Evolutionary conservation across 495 filamentous ascomycete species (phyloP), one percentile per base, ranked within the genome.

Genomic region (Penicillium macrosclerotiorum): DNA sequence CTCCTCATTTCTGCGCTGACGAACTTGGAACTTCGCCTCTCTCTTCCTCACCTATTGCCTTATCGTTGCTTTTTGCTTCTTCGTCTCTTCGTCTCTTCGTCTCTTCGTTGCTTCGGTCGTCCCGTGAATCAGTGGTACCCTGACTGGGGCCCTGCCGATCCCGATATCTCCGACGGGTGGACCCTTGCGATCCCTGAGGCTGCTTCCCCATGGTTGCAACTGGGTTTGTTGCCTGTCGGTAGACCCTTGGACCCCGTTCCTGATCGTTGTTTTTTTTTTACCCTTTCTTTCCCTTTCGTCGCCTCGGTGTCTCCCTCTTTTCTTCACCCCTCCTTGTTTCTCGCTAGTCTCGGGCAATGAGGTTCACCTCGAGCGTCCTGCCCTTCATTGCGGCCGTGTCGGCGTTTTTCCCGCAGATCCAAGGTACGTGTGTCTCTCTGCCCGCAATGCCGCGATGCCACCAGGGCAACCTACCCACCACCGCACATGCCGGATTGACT

Each of bases 291-390:
- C n/a, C n/a, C n/a, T n/a, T n/a, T n/a, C n/a, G n/a, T n/a, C n/a
- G n/a, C n/a, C 35, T 37, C 9, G 7, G 18, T 14, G 19, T 8
- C 19, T 5, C 7, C 6, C 16, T 31, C 13, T 18, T n/a, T 37
- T 8, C 18, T 37, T 5, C 31, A 35, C 16, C 42, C 30, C 9
- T 44, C 41, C 25, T 44, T 44, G 30, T 14, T n/a, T n/a, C n/a
- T n/a, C n/a, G n/a, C n/a, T n/a, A n/a, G n/a, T n/a, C n/a, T n/a
- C 18, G 17, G 48, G 45, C 49, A 22, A 64, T 64, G 61, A 59
- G 48, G 50, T 57, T 64, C 23, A 45, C 34, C 13, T 32, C 8
- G 23, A 46, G 14, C 23, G 8, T 64, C 1, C n/a, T 59, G 37
- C 56, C 52, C 42, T 26, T 54, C 1, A 13, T 60, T 13, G 50